These are phyloP conservation scores for Apiotrichum porosum DNA, from an alignment of 1,284 basidiomycete genomes.

Conservation along the genomic window DNA sequence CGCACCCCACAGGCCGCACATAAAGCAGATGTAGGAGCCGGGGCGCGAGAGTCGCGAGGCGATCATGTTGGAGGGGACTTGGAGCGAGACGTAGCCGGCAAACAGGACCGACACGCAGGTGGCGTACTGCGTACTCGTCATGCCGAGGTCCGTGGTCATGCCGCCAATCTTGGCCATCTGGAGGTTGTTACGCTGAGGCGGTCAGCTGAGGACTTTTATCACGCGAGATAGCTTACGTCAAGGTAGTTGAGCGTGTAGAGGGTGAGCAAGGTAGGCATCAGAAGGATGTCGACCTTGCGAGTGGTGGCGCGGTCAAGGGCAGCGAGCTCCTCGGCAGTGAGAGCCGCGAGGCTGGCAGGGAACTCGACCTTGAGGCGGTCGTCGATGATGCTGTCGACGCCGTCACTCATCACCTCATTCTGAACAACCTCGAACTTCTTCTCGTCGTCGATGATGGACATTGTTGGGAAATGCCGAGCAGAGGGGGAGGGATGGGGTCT, in stretches of 20 bases:
- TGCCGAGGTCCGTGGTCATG: constrained; percentile 25
- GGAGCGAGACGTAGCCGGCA: constrained; percentile 37
- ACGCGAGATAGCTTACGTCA: too few species aligned
- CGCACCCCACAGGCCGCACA: constrained; percentile 35
- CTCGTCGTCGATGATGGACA: too few species aligned
- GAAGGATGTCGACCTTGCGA: constrained; percentile 33
- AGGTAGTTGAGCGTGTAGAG: constrained; percentile 9
- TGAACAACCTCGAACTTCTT: too few species aligned
- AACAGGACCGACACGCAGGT: constrained; percentile 48
- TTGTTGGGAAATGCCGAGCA: too few species aligned
- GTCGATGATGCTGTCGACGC: too few species aligned
- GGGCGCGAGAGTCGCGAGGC: constrained; percentile 9
- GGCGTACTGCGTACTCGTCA: constrained; percentile 38
- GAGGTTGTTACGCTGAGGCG: too few species aligned
- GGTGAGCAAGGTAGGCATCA: constrained; percentile 8
- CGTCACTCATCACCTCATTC: too few species aligned
- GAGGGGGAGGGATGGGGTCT: too few species aligned
- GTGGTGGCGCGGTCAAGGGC: constrained; percentile 26
- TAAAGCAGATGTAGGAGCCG: constrained; percentile 25
- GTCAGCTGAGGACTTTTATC: too few species aligned
- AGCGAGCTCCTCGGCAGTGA: constrained; percentile 29
- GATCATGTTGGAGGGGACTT: constrained; percentile 41
- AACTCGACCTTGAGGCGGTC: constrained; percentile 27
- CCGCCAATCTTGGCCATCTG: constrained; percentile 38
- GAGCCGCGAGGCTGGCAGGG: constrained; percentile 24